Evolutionary conservation across 306 rosid genomes (phyloP).

Genomic region (Sesbania bispinosa): DNA sequence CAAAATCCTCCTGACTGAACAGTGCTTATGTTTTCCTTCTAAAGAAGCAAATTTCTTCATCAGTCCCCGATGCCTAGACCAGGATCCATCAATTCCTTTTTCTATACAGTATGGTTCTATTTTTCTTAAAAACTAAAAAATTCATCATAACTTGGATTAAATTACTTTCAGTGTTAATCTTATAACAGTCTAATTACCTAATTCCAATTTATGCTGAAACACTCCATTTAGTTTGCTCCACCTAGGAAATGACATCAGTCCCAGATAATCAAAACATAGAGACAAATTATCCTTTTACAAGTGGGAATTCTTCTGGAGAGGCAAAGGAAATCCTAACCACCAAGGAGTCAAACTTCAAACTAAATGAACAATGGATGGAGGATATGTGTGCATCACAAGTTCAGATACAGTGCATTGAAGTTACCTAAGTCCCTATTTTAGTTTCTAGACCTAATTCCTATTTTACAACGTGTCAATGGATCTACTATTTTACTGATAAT

Average conservation of each 20-base stretch:
- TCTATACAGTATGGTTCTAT: too few species aligned
- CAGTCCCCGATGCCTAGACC: neutral
- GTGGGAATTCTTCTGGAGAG: neutral
- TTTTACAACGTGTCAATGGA: neutral
- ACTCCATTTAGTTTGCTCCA: slow-evolving; percentile 3
- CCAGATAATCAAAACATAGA: neutral
- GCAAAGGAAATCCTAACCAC: neutral
- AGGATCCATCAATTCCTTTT: slow-evolving; percentile 1
- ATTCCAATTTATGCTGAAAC: neutral
- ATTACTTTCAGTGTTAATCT: neutral
- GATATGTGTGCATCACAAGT: neutral
- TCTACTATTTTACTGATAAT: neutral
- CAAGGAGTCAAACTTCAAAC: neutral
- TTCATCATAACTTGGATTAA: neutral
- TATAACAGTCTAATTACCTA: neutral
- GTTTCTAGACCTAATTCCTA: neutral
- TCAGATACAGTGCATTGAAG: neutral
- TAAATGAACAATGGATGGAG: neutral
- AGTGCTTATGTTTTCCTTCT: neutral
- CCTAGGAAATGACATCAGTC: neutral
- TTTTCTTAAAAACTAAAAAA: neutral
- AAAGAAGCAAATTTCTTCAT: neutral
- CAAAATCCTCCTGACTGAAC: neutral
- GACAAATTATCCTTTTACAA: neutral
- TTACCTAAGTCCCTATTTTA: neutral